A percentile compares a stretch with the other conserved stretches of the same genome.
These are phyloP conservation scores for Claviceps africana DNA, from an alignment of 2,329 filamentous ascomycete genomes.

Conservation along the genomic window DNA sequence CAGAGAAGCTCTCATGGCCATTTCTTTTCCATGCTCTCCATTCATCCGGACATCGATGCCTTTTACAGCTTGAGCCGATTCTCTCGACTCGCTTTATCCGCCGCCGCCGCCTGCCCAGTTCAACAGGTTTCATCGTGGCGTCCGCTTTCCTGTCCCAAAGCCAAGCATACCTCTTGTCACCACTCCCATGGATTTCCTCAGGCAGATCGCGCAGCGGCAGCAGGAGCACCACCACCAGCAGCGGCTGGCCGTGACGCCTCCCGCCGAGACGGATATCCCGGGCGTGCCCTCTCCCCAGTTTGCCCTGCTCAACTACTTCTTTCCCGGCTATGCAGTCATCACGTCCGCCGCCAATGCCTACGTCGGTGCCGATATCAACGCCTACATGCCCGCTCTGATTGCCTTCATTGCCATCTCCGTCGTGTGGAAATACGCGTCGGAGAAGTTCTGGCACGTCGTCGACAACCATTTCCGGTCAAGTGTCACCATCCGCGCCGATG, in stretches of 20 bases:
- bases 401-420: conserved; percentile 34
- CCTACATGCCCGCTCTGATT: conserved; percentile 47
- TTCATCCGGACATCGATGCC: neutral
- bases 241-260: conserved; percentile 8
- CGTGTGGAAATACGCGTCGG: conserved; percentile 37
- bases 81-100: neutral
- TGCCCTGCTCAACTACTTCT: conserved; percentile 45
- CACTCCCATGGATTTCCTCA: conserved; percentile 6
- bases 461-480: conserved; percentile 47
- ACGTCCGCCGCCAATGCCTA: conserved; percentile 39
- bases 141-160: neutral
- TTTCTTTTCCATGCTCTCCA: neutral
- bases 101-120: neutral
- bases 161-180: neutral
- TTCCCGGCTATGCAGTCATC: conserved; percentile 50
- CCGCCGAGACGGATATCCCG: conserved; percentile 2
- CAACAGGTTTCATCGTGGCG: neutral
- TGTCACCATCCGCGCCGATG: conserved; percentile 52
- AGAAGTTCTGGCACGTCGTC: conserved; percentile 32
- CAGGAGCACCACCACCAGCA: neutral
- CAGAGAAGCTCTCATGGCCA: neutral
- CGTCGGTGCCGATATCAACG: conserved; percentile 45
- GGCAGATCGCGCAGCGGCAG: neutral
- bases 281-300: conserved; percentile 22
- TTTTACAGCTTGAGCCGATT: neutral